These are phyloP conservation scores for Thalassiosira ordinaria DNA, from an alignment of 352 stramenopile genomes.

Conservation along the genomic window DNA sequence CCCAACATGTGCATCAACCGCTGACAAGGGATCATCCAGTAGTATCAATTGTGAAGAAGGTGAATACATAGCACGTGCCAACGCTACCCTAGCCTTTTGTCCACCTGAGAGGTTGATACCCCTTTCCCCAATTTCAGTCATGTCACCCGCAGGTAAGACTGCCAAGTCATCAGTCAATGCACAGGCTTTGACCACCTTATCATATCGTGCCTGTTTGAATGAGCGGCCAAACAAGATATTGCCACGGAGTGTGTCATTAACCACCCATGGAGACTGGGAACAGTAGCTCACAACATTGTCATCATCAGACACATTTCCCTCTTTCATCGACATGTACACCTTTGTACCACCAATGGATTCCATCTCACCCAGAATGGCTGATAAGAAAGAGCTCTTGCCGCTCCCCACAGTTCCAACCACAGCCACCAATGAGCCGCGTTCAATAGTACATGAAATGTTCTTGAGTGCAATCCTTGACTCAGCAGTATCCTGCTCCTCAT, in stretches of 20 bases:
- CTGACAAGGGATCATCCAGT: conserved; percentile 94
- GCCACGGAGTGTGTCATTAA: conserved; percentile 86
- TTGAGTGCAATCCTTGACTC: conserved; percentile 66
- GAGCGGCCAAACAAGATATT: conserved; percentile 86
- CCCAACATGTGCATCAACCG: conserved; percentile 95
- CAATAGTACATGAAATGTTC: conserved; percentile 88
- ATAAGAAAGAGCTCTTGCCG: conserved; percentile 96
- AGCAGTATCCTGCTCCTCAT: conserved; percentile 41
- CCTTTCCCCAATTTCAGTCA: conserved; percentile 89
- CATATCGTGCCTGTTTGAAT: conserved; percentile 82
- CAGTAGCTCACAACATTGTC: conserved; percentile 76
- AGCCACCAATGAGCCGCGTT: conserved; percentile 90
- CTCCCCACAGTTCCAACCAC: conserved; percentile 93
- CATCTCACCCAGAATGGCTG: conserved; percentile 93
- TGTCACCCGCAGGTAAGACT: conserved; percentile 86
- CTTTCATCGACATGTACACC: conserved; percentile 67
- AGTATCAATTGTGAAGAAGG: conserved; percentile 80
- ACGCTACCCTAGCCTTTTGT: conserved; percentile 83
- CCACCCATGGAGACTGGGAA: conserved; percentile 86
- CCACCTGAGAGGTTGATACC: conserved; percentile 86
- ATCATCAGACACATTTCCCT: conserved; percentile 4
- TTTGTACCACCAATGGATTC: conserved; percentile 72
- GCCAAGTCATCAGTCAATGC: conserved; percentile 87
- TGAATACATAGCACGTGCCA: conserved; percentile 80
- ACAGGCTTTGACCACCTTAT: conserved; percentile 84